phyloP scores from a whole-genome alignment of 75 land plant species.

The Selaginella moellendorffii region DNA sequence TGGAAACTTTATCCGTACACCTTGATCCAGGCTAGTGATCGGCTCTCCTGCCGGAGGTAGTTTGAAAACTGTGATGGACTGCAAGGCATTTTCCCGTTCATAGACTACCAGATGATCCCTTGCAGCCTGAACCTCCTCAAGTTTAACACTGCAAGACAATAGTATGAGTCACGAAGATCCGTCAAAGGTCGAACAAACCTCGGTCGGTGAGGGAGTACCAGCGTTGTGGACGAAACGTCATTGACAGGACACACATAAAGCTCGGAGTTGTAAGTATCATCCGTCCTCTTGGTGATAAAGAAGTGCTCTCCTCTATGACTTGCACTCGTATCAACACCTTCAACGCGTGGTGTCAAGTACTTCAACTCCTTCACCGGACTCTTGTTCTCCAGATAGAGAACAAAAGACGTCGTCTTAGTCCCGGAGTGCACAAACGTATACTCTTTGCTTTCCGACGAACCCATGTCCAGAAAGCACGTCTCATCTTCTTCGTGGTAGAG shows the following conservation, averaged over 20 bases:
- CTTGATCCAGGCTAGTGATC: conserved; percentile 39
- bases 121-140: conserved; percentile 61
- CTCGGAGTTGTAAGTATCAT: conserved; percentile 79
- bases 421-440: conserved; percentile 56
- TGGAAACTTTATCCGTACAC: conserved; percentile 43
- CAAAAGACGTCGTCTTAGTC: conserved; percentile 68
- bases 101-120: conserved; percentile 58
- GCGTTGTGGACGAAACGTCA: conserved; percentile 34
- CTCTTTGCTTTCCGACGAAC: conserved; percentile 63
- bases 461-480: conserved; percentile 55
- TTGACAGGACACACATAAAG: conserved; percentile 63
- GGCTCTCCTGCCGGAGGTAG: conserved; percentile 66
- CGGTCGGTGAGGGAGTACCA: conserved; percentile 75
- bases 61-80: conserved; percentile 35
- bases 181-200: conserved; percentile 33
- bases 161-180: neutral
- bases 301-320: conserved; percentile 89
- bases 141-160: conserved; percentile 64
- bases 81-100: conserved; percentile 74
- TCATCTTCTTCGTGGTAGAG: conserved; percentile 87
- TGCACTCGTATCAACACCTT: conserved; percentile 59
- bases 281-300: conserved; percentile 63
- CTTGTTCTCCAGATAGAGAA: conserved; percentile 44
- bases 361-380: conserved; percentile 43
- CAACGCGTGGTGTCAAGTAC: conserved; percentile 46